Base-by-base conservation (phyloP, 352 stramenopile genomes). In the Globisporangium cederbergense region DNA sequence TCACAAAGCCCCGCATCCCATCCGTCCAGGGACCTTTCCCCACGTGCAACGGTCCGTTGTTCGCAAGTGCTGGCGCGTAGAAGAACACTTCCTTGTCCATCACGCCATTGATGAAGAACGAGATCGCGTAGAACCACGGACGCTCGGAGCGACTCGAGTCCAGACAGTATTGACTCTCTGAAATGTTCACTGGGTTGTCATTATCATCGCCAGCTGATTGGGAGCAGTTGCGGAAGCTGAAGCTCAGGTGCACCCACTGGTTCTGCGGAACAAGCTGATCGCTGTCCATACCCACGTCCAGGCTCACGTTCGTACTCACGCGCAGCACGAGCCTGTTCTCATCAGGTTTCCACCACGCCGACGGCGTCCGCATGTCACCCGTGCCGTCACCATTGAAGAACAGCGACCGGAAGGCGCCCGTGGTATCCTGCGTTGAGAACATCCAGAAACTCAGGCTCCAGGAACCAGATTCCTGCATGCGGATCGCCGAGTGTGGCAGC, bases 301-400 rank as follows among this genome's bases (percentile, higher is more conserved):
- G 67, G 57, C 74, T 77, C 13, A 30, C 63, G 1, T 42, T 64
- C 25, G 87, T 94, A 45, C 82, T 95, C 36, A 90, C 82, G 14
- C 89, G 73, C 4, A 97, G 51, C 0, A 89, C 81, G 8, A 97
- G 59, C 4, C 69, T 68, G 46, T 72, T 77, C 40, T 86, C 75
- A 42, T 87, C 52, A 0, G 89, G 89, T n/a, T 83, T 74, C 61
- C 93, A 85, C 87, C 89, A 97, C 6, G 75, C 79, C 0, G 86
- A 95, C 2, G 89, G 86, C 3, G 88, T 97, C 43, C 89, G 83
- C 40, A 89, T 78, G 43, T 90, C 66, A 3, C 70, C 56, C 2
- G 71, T 52, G 42, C 86, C 86, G 49, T 90, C 65, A 28, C 88
- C 89, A 61, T 96, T 89, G 69, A 93, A 97, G 43, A 96, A 84